Base-by-base conservation (phyloP, 2,329 filamentous ascomycete species). In the Ceratocystiopsis minuta region DNA sequence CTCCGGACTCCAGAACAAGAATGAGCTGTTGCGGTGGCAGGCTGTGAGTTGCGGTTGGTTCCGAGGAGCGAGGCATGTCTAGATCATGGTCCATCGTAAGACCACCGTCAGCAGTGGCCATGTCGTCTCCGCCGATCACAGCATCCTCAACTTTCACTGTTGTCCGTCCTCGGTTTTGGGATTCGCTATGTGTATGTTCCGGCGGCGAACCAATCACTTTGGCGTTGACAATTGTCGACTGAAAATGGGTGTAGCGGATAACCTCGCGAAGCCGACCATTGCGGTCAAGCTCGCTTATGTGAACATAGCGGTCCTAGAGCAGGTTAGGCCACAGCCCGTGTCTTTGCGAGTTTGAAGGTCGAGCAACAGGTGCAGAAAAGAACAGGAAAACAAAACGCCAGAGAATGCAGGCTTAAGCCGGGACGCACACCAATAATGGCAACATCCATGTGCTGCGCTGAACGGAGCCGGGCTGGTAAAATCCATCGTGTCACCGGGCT, bases 1-100 rank as follows among this genome's bases (percentile, higher is more conserved):
- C 75, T 34, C 78, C 76, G 15, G 72, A 74, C 48, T 82, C 78
- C 10, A 95, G 67, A 17, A 83, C 75, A 15, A 96, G 61, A 4
- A 90, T 69, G 15, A 96, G 63, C 18, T 87, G 64, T 53, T 96
- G 85, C n/a, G 84, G 80, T 13, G 87, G 83, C 43, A 80, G 56
- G 43, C 45, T 36, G 16, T 18, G 36, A 14, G 4, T 11, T 36
- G 28, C 17, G 20, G 45, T 4, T 12, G 18, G n/a, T 4, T 6
- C 6, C 24, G 24, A 28, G 24, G 24, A 28, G 9, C 7, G 4
- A 28, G 24, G 9, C 24, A 6, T 28, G 7, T 20, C 20, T 28
- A 10, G 24, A 28, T 28, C 24, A 10, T 10, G 11, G 11, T 28
- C 24, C 24, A 28, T 10, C 11, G 24, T 10, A 28, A 28, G 24